phyloP scores from a whole-genome alignment of 108 stramenopile genomes.

The Fragilaria crotonensis region DNA sequence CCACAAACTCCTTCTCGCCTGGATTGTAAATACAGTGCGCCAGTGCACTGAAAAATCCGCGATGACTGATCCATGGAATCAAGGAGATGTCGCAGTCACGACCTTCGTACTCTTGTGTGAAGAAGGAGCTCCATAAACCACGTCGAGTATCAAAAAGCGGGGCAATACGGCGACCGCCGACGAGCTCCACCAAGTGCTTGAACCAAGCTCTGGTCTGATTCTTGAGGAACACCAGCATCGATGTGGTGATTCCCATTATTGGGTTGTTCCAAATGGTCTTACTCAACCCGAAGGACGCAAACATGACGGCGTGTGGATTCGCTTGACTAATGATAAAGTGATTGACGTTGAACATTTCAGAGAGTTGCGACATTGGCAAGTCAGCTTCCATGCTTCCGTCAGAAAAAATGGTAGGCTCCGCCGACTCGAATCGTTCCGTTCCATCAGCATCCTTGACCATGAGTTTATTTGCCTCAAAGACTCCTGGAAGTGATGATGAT shows the following conservation, averaged over 20 bases:
- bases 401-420: slow-evolving; percentile 35
- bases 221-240: slow-evolving; percentile 80
- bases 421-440: slow-evolving; percentile 73
- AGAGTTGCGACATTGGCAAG: slow-evolving; percentile 96
- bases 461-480: slow-evolving; percentile 92
- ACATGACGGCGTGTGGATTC: slow-evolving; percentile 89
- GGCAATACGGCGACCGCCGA: slow-evolving; percentile 70
- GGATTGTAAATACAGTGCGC: slow-evolving; percentile 88
- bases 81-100: slow-evolving; percentile 93
- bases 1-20: slow-evolving; percentile 62
- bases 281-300: slow-evolving; percentile 69
- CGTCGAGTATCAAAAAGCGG: slow-evolving; percentile 75
- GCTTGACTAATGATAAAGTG: slow-evolving; percentile 97
- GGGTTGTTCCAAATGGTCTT: slow-evolving; percentile 75
- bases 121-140: slow-evolving; percentile 63
- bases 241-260: slow-evolving; percentile 64
- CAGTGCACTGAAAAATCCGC: slow-evolving; percentile 70
- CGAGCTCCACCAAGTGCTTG: slow-evolving; percentile 70
- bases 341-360: slow-evolving; percentile 98
- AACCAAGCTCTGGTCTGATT: slow-evolving; percentile 80
- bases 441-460: slow-evolving; percentile 97
- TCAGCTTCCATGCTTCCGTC: slow-evolving; percentile 93
- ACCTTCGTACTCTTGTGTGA: slow-evolving; percentile 94
- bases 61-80: slow-evolving; percentile 86
- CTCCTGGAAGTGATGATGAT: slow-evolving; percentile 92